A percentile compares a stretch with the other conserved stretches of the same genome.
Conservation (phyloP, 345 rosid genomes). For the Citrus cavaleriei region DNA sequence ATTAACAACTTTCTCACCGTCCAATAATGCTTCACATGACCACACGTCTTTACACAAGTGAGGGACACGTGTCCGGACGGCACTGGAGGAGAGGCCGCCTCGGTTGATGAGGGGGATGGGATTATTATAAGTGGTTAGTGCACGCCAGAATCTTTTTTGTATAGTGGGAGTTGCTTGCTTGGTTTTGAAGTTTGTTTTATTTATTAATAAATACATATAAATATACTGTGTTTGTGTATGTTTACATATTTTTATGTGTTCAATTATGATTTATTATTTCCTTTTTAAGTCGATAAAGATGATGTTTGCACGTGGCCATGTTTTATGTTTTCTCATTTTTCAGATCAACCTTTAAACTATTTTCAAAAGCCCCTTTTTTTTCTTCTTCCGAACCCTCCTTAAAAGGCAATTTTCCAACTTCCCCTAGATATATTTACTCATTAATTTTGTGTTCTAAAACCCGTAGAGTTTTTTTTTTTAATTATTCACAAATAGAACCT, state of each 20-base stretch:
- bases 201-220: constrained; percentile 2
- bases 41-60: constrained; percentile 40
- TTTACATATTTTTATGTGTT: not conserved
- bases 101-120: constrained; percentile 15
- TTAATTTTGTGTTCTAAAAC: too few species aligned
- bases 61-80: constrained; percentile 7
- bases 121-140: constrained; percentile 40
- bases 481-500: too few species aligned
- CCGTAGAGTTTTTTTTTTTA: too few species aligned
- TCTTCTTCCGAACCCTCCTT: not conserved
- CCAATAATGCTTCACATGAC: constrained; percentile 53
- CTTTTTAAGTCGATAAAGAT: constrained; percentile 4
- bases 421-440: not conserved
- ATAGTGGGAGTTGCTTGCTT: constrained; percentile 44
- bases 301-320: constrained; percentile 31
- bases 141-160: constrained; percentile 50
- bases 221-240: not conserved
- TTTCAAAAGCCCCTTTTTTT: not conserved
- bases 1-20: constrained; percentile 41
- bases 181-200: constrained; percentile 38
- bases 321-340: not conserved
- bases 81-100: constrained; percentile 30
- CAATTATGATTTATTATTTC: not conserved
- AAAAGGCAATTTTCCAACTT: not conserved
- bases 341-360: not conserved